Evolutionary conservation across 192 early-diverging fungal genomes (phyloP).

Genomic region (Backusella parvicylindrica): DNA sequence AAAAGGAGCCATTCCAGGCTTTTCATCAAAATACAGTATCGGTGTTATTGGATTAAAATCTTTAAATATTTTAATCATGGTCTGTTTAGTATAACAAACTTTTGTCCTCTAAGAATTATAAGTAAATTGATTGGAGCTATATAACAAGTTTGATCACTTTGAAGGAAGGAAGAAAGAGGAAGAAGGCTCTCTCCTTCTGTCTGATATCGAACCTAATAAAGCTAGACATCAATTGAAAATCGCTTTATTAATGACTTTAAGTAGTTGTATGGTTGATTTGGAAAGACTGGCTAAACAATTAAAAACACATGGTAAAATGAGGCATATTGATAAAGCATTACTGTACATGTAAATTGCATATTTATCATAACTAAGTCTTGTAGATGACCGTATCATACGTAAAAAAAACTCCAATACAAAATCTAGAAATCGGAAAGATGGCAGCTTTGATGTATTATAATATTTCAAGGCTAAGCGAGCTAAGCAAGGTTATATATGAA

Average conservation of each 20-base stretch:
- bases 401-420: conserved; percentile 48
- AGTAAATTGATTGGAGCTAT: conserved; percentile 74
- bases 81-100: conserved; percentile 88
- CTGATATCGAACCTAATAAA: conserved; percentile 62
- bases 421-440: conserved; percentile 50
- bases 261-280: conserved; percentile 85
- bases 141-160: conserved; percentile 64
- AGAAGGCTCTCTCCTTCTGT: conserved; percentile 33
- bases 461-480: conserved; percentile 36
- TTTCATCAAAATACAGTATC: conserved; percentile 91
- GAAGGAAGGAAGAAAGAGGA: conserved; percentile 46
- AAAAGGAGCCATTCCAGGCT: conserved; percentile 98
- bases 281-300: conserved; percentile 89
- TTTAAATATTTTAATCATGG: conserved; percentile 91
- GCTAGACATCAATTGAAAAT: conserved; percentile 96
- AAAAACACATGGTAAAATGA: conserved; percentile 63
- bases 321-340: conserved; percentile 74
- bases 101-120: conserved; percentile 75
- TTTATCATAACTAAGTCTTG: conserved; percentile 66
- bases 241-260: conserved; percentile 87
- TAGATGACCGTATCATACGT: conserved; percentile 64
- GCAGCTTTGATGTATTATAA: conserved; percentile 65
- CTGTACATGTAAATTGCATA: conserved; percentile 73
- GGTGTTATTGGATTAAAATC: conserved; percentile 90
- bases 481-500: conserved; percentile 16